Percentiles rank a stretch among this genome's conserved stretches.
phyloP scores from a whole-genome alignment of 805 yeast species.

The Hanseniaspora meyeri region DNA sequence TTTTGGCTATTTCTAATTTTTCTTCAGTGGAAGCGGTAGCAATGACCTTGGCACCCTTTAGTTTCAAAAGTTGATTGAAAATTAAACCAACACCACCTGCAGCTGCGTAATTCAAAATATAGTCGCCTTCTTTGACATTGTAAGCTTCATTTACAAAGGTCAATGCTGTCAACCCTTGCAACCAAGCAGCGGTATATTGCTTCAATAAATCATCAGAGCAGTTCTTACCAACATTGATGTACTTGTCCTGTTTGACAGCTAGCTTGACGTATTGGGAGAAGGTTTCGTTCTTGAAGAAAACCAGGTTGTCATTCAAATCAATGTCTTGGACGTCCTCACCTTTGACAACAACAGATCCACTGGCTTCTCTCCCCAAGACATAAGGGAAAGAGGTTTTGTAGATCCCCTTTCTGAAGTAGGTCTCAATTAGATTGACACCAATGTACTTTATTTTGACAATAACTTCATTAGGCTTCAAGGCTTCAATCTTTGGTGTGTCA shows the following conservation, averaged over 20 bases:
- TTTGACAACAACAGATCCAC: slow-evolving; percentile 54
- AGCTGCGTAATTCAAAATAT: slow-evolving; percentile 73
- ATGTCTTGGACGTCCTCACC: slow-evolving; percentile 46
- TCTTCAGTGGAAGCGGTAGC: slow-evolving; percentile 73
- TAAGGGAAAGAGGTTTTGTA: slow-evolving; percentile 54
- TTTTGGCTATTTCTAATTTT: slow-evolving; percentile 53
- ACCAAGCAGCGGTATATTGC: slow-evolving; percentile 44
- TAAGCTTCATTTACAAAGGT: slow-evolving; percentile 58
- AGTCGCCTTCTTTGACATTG: slow-evolving; percentile 55
- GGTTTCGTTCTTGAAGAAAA: slow-evolving; percentile 39
- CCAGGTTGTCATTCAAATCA: slow-evolving; percentile 60
- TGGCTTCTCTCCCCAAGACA: slow-evolving; percentile 60
- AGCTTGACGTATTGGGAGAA: slow-evolving; percentile 65
- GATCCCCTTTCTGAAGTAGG: slow-evolving; percentile 68
- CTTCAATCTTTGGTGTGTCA: slow-evolving; percentile 43
- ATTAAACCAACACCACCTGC: slow-evolving; percentile 89
- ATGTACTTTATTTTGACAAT: slow-evolving; percentile 61
- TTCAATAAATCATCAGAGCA: slow-evolving; percentile 36
- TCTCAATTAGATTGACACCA: slow-evolving; percentile 75
- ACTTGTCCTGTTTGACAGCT: slow-evolving; percentile 24
- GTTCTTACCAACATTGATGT: slow-evolving; percentile 40
- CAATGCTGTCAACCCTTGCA: slow-evolving; percentile 73
- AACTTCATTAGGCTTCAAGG: slow-evolving; percentile 37
- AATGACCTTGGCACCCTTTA: slow-evolving; percentile 66
- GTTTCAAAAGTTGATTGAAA: slow-evolving; percentile 49